phyloP scores from a whole-genome alignment of 768 basidiomycete genomes.

The Pleurotus pulmonarius region DNA sequence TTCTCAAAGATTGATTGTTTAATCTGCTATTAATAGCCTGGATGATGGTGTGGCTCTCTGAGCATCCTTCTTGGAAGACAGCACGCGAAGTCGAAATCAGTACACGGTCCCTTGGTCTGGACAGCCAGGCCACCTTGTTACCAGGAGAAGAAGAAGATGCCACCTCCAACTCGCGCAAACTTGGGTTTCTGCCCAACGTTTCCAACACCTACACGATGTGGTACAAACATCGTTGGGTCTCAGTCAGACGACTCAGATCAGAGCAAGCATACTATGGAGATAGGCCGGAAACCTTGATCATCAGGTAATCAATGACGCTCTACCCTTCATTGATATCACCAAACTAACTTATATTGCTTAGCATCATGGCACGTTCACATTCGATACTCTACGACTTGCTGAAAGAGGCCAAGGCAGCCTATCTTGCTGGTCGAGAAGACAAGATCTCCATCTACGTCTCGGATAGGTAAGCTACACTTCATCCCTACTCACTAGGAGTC shows the following conservation, averaged over 20 bases:
- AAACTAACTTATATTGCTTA: conserved; percentile 17
- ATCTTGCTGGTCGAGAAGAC: conserved; percentile 48
- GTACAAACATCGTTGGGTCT: conserved; percentile 45
- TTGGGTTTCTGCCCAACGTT: conserved; percentile 42
- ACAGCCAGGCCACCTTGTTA: conserved; percentile 25
- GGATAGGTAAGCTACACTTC: conserved; percentile 27
- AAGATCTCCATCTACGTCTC: conserved; percentile 51
- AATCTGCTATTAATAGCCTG: conserved; percentile 41
- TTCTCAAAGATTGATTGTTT: too few species aligned
- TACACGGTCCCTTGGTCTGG: conserved; percentile 36
- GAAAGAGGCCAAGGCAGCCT: conserved; percentile 47
- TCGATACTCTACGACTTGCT: conserved; percentile 48
- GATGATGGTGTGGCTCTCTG: conserved; percentile 69
- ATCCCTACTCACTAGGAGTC: neutral
- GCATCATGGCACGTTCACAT: conserved; percentile 48
- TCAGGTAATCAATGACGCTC: conserved; percentile 31
- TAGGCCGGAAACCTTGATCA: conserved; percentile 32
- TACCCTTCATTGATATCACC: neutral
- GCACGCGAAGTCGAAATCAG: conserved; percentile 51
- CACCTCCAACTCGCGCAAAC: conserved; percentile 22
- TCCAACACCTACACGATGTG: conserved; percentile 37
- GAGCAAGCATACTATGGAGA: conserved; percentile 29
- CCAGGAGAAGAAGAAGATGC: conserved; percentile 34
- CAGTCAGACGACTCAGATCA: conserved; percentile 31
- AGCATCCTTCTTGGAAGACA: conserved; percentile 55